Evolutionary conservation across 1,284 basidiomycete species (phyloP).

Genomic region (Melampsora americana): DNA sequence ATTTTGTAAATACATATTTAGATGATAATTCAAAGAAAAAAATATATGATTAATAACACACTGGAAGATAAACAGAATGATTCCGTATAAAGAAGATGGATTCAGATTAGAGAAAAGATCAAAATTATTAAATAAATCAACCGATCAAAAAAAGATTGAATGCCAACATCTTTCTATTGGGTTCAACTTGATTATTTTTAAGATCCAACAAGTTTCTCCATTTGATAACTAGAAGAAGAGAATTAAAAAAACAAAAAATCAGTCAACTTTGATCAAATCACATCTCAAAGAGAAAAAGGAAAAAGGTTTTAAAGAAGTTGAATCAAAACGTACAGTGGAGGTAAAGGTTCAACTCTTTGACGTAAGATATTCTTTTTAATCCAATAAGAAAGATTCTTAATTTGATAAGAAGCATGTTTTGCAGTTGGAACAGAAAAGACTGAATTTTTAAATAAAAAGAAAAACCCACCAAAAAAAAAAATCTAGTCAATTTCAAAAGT

Average conservation of each 20-base stretch:
- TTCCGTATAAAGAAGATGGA: constrained; percentile 8
- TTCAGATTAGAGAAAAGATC: constrained; percentile 58
- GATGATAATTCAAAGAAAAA: constrained; percentile 47
- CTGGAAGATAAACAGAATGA: constrained; percentile 45
- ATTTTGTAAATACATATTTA: constrained; percentile 45
- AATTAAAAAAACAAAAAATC: not conserved
- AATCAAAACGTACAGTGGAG: constrained; percentile 25
- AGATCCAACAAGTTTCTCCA: too few relatives aligned
- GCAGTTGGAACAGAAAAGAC: constrained; percentile 39
- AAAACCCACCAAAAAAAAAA: not conserved
- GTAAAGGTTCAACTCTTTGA: constrained; percentile 18
- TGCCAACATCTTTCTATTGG: not conserved
- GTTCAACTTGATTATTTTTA: too few relatives aligned
- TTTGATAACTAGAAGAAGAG: not conserved
- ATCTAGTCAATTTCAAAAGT: not conserved
- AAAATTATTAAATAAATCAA: constrained; percentile 51
- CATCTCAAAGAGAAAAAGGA: too few relatives aligned
- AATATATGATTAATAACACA: constrained; percentile 42
- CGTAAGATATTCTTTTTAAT: constrained; percentile 28
- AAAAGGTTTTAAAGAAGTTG: not conserved
- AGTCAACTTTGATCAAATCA: not conserved
- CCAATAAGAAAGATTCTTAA: constrained; percentile 22
- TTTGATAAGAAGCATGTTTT: constrained; percentile 34
- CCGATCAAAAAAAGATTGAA: constrained; percentile 55
- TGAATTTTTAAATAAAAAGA: too few relatives aligned